Evolutionary conservation across 2,329 filamentous ascomycete genomes (phyloP).

Genomic region (Epichloe elymi): DNA sequence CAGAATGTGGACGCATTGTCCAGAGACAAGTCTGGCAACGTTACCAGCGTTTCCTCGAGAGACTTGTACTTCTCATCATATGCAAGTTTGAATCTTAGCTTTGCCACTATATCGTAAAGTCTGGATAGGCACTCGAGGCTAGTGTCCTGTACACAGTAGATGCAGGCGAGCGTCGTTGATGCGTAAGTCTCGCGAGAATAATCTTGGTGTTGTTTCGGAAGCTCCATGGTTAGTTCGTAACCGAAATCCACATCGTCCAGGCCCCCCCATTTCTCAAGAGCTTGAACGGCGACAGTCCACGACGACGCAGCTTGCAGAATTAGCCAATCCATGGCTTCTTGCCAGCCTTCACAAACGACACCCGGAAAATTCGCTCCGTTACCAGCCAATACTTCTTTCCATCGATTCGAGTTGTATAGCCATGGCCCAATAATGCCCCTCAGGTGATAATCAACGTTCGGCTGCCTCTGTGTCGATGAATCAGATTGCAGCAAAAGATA

Average conservation of each 20-base stretch:
- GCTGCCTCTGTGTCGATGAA: conserved; percentile 22
- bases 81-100: conserved; percentile 42
- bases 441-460: conserved; percentile 47
- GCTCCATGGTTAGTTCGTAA: conserved; percentile 39
- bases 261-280: conserved; percentile 62
- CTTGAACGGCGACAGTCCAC: conserved; percentile 49
- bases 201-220: conserved; percentile 46
- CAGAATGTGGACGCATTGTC: conserved; percentile 11
- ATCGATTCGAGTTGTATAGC: conserved; percentile 52
- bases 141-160: conserved; percentile 52
- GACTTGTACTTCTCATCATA: conserved; percentile 42
- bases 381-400: conserved; percentile 21
- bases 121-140: conserved; percentile 44
- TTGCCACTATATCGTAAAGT: conserved; percentile 46
- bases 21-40: conserved; percentile 27
- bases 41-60: conserved; percentile 32
- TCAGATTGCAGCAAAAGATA: conserved; percentile 48
- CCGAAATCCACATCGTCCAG: conserved; percentile 58
- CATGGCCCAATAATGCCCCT: conserved; percentile 59
- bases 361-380: conserved; percentile 11
- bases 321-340: conserved; percentile 56
- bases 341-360: conserved; percentile 49
- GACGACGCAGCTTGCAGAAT: conserved; percentile 42
- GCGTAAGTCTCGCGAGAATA: conserved; percentile 53
- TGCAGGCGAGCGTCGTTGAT: conserved; percentile 51